Evolutionary conservation across 352 stramenopile genomes (phyloP).

Genomic region (Thalassiosira hispida): DNA sequence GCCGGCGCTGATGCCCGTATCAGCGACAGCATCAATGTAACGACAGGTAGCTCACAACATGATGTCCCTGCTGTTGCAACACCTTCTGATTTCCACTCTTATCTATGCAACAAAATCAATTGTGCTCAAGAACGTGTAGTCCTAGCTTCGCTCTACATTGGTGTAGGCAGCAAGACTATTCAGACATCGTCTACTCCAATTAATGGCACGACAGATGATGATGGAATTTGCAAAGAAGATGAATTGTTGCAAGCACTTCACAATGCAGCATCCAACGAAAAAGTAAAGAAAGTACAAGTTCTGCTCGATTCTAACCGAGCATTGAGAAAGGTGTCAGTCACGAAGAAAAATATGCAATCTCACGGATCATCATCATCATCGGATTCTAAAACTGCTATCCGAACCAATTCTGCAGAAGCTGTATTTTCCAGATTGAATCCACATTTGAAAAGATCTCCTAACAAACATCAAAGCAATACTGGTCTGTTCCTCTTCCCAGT

Average conservation of each 20-base stretch:
- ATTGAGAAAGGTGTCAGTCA: constrained; percentile 59
- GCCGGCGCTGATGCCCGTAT: background rate
- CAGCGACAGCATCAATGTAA: background rate
- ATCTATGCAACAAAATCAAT: constrained; percentile 63
- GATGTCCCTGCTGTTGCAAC: constrained; percentile 18
- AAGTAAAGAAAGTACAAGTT: constrained; percentile 65
- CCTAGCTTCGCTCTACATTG: constrained; percentile 81
- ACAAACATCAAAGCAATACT: constrained; percentile 21
- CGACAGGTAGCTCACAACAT: background rate
- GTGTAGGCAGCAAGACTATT: constrained; percentile 37
- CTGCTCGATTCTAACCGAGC: constrained; percentile 77
- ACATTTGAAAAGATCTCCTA: background rate
- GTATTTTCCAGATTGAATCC: constrained; percentile 42
- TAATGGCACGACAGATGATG: constrained; percentile 1
- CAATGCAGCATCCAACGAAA: constrained; percentile 28
- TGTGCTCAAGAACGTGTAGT: constrained; percentile 62
- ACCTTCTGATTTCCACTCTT: constrained; percentile 71
- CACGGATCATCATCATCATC: constrained; percentile 13
- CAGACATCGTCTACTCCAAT: background rate
- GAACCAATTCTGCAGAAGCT: constrained; percentile 66
- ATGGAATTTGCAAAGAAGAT: constrained; percentile 44
- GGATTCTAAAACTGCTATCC: constrained; percentile 1
- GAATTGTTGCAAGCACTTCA: constrained; percentile 68
- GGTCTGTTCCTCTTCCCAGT: constrained; percentile 69
- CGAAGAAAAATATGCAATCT: constrained; percentile 20